These are phyloP conservation scores for Aureobasidium sp. DNA, from an alignment of 2,329 filamentous ascomycete genomes.

Conservation along the genomic window DNA sequence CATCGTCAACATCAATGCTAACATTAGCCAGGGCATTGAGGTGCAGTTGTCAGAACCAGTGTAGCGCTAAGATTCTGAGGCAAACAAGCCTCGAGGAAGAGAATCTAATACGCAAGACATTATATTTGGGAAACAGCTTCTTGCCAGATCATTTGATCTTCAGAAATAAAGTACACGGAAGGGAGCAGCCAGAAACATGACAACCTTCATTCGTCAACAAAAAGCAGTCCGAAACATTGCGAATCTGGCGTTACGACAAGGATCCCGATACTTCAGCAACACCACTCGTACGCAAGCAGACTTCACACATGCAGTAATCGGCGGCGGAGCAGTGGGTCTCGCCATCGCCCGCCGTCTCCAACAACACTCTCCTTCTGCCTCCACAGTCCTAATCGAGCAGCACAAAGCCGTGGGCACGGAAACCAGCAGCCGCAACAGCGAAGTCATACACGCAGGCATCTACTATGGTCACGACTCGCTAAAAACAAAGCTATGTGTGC, in stretches of 20 bases:
- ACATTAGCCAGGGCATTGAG: neutral
- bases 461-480: constrained; percentile 75
- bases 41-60: neutral
- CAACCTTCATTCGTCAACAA: neutral
- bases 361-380: constrained; percentile 32
- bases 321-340: constrained; percentile 70
- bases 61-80: neutral
- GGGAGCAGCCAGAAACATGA: neutral
- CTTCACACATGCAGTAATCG: constrained; percentile 61
- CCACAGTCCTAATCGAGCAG: constrained; percentile 74
- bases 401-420: constrained; percentile 72
- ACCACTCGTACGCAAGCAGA: constrained; percentile 41
- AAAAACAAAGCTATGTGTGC: constrained; percentile 77
- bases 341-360: constrained; percentile 70
- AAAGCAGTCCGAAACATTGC: neutral
- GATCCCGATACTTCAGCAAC: constrained; percentile 36
- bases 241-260: neutral
- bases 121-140: neutral
- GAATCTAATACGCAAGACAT: neutral
- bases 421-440: constrained; percentile 83
- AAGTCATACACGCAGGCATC: constrained; percentile 92
- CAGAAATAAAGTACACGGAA: neutral
- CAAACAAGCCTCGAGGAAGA: neutral
- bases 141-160: neutral
- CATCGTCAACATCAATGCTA: neutral